These are phyloP conservation scores for Penicillium sp. DNA, from an alignment of 2,329 filamentous ascomycete species.

Conservation along the genomic window DNA sequence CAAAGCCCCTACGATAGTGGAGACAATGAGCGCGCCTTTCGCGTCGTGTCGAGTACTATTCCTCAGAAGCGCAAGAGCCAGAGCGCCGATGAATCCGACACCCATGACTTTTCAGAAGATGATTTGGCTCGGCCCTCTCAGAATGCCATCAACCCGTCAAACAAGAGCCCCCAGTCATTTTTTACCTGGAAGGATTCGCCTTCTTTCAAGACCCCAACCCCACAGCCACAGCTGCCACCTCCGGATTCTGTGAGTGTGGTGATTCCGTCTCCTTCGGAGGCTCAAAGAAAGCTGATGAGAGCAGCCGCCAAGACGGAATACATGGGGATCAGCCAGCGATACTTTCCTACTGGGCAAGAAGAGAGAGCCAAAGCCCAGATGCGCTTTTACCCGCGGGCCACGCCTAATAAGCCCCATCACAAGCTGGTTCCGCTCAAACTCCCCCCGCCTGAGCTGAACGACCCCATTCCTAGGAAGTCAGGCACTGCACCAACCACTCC, in stretches of 20 bases:
- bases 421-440: conserved; percentile 4
- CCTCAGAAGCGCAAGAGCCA: background rate
- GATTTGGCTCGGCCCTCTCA: background rate
- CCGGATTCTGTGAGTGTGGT: conserved; percentile 21
- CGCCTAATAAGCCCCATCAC: background rate
- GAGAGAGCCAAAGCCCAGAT: background rate
- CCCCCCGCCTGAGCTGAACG: background rate
- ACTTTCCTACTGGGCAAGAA: conserved; percentile 27
- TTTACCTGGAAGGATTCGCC: too few species aligned
- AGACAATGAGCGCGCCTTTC: background rate
- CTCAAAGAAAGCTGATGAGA: conserved; percentile 20
- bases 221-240: background rate
- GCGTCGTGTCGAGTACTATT: background rate
- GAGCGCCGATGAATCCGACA: background rate
- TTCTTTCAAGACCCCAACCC: background rate
- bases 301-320: background rate
- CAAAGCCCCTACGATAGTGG: background rate
- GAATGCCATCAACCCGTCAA: background rate
- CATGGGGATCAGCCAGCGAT: conserved; percentile 22
- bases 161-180: background rate
- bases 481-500: too few species aligned
- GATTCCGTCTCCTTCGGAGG: conserved; percentile 27
- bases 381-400: conserved; percentile 8
- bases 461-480: background rate
- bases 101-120: background rate